phyloP scores from a whole-genome alignment of 805 yeast species.

The Metschnikowia reukaufii region DNA sequence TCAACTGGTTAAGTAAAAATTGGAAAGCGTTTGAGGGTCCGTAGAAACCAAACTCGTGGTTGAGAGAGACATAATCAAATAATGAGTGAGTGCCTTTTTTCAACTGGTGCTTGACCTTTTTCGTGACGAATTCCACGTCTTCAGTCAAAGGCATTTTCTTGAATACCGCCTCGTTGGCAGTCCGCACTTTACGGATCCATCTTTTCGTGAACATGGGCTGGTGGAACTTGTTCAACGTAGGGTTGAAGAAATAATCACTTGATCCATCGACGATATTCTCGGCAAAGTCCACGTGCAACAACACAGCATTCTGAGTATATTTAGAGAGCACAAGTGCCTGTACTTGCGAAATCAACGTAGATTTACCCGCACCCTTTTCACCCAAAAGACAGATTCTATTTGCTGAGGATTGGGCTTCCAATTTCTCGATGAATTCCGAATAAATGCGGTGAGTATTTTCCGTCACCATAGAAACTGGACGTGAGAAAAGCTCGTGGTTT shows the following conservation, averaged over 20 bases:
- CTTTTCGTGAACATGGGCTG: slow-evolving; percentile 78
- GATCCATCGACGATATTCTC: slow-evolving; percentile 68
- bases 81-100: slow-evolving; percentile 34
- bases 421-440: slow-evolving; percentile 37
- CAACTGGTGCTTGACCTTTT: slow-evolving; percentile 33
- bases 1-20: slow-evolving; percentile 55
- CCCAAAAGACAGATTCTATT: slow-evolving; percentile 65
- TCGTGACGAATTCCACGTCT: slow-evolving; percentile 34
- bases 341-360: slow-evolving; percentile 67
- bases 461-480: slow-evolving; percentile 61
- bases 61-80: slow-evolving; percentile 28
- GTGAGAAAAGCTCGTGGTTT: slow-evolving; percentile 57
- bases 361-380: slow-evolving; percentile 76
- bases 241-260: slow-evolving; percentile 61
- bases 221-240: slow-evolving; percentile 49
- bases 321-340: slow-evolving; percentile 52
- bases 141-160: slow-evolving; percentile 34
- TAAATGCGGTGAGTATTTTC: slow-evolving; percentile 44
- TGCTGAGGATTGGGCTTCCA: slow-evolving; percentile 28
- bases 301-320: slow-evolving; percentile 37
- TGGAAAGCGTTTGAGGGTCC: slow-evolving; percentile 49
- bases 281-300: slow-evolving; percentile 66
- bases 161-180: slow-evolving; percentile 36
- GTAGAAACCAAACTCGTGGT: slow-evolving; percentile 40
- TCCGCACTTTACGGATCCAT: slow-evolving; percentile 49